Percentiles rank a stretch among this genome's conserved stretches.
Evolutionary conservation across 768 basidiomycete genomes (phyloP).

Genomic region (Cystobasidiopsis lactophilus): DNA sequence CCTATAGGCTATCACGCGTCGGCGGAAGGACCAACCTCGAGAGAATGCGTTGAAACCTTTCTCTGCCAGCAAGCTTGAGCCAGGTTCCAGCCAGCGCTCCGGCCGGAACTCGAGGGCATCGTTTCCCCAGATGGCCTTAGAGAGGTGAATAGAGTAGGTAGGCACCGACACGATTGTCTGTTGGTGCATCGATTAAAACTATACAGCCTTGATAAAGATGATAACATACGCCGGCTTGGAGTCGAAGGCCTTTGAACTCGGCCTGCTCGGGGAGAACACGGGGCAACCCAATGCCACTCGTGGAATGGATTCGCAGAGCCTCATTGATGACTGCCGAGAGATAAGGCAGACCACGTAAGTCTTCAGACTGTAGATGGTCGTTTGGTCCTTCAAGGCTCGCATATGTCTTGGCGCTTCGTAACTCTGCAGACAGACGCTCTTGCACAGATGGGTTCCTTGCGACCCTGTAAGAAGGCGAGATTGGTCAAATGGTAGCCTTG

Average conservation of each 20-base stretch:
- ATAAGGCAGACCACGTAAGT: conserved; percentile 36
- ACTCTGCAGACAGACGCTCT: conserved; percentile 49
- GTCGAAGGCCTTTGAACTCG: conserved; percentile 32
- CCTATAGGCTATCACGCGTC: neutral
- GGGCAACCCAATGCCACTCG: conserved; percentile 61
- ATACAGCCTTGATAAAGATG: too few relatives aligned
- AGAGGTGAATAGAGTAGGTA: conserved; percentile 61
- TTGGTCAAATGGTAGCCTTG: too few relatives aligned
- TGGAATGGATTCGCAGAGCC: conserved; percentile 60
- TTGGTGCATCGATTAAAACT: too few relatives aligned
- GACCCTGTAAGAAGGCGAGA: too few relatives aligned
- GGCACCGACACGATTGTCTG: conserved; percentile 48
- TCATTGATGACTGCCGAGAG: conserved; percentile 56
- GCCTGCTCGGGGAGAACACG: conserved; percentile 54
- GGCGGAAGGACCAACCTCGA: conserved; percentile 39
- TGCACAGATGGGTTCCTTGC: conserved; percentile 44
- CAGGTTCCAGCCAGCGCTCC: conserved; percentile 57
- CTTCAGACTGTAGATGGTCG: conserved; percentile 45
- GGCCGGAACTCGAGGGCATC: conserved; percentile 54
- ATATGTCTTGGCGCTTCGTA: too few relatives aligned
- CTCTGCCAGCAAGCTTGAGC: conserved; percentile 23
- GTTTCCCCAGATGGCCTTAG: conserved; percentile 44
- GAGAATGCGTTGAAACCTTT: conserved; percentile 66
- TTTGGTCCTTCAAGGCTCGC: conserved; percentile 24
- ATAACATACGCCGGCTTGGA: too few relatives aligned